phyloP scores from a whole-genome alignment of 2,329 filamentous ascomycete species.

The Penicillium olsonii region DNA sequence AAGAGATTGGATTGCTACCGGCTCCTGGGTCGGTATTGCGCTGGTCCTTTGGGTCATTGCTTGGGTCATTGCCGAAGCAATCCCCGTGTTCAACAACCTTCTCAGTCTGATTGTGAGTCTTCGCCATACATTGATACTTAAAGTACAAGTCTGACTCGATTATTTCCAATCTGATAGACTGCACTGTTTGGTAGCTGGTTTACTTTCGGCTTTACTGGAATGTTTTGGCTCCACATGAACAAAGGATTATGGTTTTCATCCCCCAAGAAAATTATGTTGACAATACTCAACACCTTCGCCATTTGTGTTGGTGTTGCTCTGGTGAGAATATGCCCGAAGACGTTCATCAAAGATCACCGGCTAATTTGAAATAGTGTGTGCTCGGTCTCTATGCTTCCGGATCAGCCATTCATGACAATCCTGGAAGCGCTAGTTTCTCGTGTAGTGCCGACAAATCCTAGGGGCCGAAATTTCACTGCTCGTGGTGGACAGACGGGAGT shows the following conservation, averaged over 20 bases:
- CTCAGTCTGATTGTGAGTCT: constrained; percentile 55
- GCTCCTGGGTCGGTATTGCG: constrained; percentile 60
- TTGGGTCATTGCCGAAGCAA: constrained; percentile 66
- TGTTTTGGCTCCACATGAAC: constrained; percentile 34
- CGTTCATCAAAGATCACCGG: neutral
- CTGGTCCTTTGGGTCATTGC: constrained; percentile 59
- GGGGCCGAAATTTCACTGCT: no score
- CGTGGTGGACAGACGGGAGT: no score
- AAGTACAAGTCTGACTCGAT: neutral
- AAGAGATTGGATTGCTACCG: constrained; percentile 50
- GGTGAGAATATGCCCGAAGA: constrained; percentile 10
- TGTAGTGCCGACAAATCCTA: constrained; percentile 20
- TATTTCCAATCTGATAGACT: constrained; percentile 23
- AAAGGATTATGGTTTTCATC: constrained; percentile 23
- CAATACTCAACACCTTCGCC: constrained; percentile 17
- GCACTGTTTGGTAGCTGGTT: constrained; percentile 67
- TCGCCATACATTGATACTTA: neutral
- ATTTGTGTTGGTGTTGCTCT: constrained; percentile 18
- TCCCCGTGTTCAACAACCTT: constrained; percentile 67
- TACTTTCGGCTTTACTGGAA: constrained; percentile 42
- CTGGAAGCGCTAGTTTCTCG: constrained; percentile 31
- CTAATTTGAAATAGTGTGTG: constrained; percentile 23
- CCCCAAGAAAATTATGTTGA: constrained; percentile 24
- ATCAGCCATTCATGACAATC: constrained; percentile 28
- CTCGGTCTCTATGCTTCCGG: constrained; percentile 36